Percentiles rank a stretch among this genome's conserved stretches.
These are phyloP conservation scores for Gossypium ekmanianum DNA, from an alignment of 345 rosid species.

Conservation along the genomic window DNA sequence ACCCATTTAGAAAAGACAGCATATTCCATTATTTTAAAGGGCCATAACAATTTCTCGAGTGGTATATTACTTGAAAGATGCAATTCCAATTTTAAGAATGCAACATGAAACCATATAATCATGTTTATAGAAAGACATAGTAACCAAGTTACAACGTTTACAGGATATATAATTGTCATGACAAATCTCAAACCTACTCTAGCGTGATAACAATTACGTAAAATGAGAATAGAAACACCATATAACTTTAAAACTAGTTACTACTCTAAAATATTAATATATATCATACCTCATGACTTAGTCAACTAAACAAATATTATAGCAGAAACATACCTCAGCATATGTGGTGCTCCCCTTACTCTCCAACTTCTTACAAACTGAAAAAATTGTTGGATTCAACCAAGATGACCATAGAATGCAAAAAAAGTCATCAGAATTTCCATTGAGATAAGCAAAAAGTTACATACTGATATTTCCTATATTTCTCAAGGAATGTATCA, in stretches of 20 bases:
- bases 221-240: not conserved
- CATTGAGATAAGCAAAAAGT: not conserved
- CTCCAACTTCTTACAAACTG: conserved; percentile 49
- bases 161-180: not conserved
- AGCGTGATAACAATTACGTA: not conserved
- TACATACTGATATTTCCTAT: not conserved
- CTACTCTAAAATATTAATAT: not conserved
- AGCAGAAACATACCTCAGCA: conserved; percentile 32
- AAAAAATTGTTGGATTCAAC: conserved; percentile 12
- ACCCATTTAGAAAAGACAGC: too few species aligned
- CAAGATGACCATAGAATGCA: not conserved
- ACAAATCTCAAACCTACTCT: not conserved
- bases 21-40: too few species aligned
- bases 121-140: not conserved
- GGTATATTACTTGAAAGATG: not conserved
- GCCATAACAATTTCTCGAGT: not conserved
- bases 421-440: not conserved
- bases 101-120: not conserved
- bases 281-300: not conserved
- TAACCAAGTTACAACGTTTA: not conserved
- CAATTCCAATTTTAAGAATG: not conserved
- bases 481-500: not conserved
- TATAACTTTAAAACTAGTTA: not conserved
- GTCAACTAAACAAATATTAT: not conserved
- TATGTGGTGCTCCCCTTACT: conserved; percentile 43